Evolutionary conservation across 805 yeast species (phyloP).

Genomic region (Limtongozyma cylindracea): DNA sequence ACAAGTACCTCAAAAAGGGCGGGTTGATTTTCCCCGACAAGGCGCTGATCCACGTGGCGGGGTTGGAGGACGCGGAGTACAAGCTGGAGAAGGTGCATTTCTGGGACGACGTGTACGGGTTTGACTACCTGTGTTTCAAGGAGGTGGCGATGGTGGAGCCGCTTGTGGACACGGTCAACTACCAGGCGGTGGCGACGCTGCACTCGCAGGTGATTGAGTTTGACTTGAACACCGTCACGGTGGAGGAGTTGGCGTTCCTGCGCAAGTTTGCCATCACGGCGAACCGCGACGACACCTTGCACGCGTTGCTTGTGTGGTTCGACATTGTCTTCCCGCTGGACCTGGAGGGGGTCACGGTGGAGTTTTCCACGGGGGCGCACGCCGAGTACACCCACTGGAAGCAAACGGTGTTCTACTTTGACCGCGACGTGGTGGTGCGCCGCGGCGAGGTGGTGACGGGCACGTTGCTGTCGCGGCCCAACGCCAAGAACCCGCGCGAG

Average conservation of each 20-base stretch:
- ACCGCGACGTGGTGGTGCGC: constrained; percentile 52
- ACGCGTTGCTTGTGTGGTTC: constrained; percentile 86
- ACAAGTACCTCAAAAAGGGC: constrained; percentile 53
- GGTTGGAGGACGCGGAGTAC: constrained; percentile 81
- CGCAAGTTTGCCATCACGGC: constrained; percentile 48
- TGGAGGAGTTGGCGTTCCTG: constrained; percentile 60
- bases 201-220: constrained; percentile 49
- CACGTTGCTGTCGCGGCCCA: constrained; percentile 51
- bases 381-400: constrained; percentile 96
- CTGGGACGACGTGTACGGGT: constrained; percentile 96
- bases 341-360: constrained; percentile 34
- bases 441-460: constrained; percentile 61
- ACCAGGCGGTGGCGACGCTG: constrained; percentile 46
- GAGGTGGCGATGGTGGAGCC: constrained; percentile 82
- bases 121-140: constrained; percentile 81
- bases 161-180: constrained; percentile 82
- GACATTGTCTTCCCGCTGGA: constrained; percentile 71
- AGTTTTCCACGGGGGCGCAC: constrained; percentile 93
- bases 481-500: constrained; percentile 61
- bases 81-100: constrained; percentile 75
- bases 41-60: constrained; percentile 72
- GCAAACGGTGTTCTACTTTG: constrained; percentile 83
- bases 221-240: constrained; percentile 72
- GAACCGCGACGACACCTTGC: constrained; percentile 56
- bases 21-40: constrained; percentile 92